Base-by-base conservation (phyloP, 1,284 basidiomycete species). In the Sanghuangporus baumii region DNA sequence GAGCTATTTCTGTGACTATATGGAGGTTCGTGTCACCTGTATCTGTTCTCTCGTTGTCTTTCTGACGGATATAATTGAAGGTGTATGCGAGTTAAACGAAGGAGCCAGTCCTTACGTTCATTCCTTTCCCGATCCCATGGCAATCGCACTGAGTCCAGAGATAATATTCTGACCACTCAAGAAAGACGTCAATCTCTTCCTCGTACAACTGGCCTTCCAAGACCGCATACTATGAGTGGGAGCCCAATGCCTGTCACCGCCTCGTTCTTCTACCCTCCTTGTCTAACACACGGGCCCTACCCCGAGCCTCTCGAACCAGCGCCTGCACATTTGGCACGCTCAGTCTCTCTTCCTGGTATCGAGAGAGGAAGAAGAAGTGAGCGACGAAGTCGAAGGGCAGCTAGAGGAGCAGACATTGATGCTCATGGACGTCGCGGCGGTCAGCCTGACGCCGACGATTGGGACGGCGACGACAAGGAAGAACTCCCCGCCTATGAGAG, bases 171-270 rank as follows among this genome's bases (percentile, higher is more conserved):
- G 16, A 34, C 8, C 48, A 16, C 62, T 16, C 11, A 41, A 59
- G 31, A 50, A 26, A 12, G 20, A 38, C 59, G 59, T 18, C 50
- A 51, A 9, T 55, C 59, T 4, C 40, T 60, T 34, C 62, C 62
- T 9, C 63, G 63, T 1, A 65, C 63, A 79, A 84, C 74, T 82
- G 81, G 81, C 76, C 76, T 59, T 76, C 82, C 47, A 77, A 36
- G 31, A 20, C 31, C 48, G n/a, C 37, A 50, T 11, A 38, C 59
- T n/a, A 5, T 60, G 12, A 60, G 47, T 14, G 50, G n/a, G 14
- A 38, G 11, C 38, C 26, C 59, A 12, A 31, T 59, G 38, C 40
- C 57, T 20, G 23, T 55, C 9, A 23, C 26, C 37, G 52, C 57
- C 16, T 36, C 63, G 11, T 46, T 61, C 36, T 58, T 62, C 54